Evolutionary conservation across 2,329 filamentous ascomycete genomes (phyloP), one percentile per base, ranked within the genome.

Genomic region (Trichoderma endophyticum): DNA sequence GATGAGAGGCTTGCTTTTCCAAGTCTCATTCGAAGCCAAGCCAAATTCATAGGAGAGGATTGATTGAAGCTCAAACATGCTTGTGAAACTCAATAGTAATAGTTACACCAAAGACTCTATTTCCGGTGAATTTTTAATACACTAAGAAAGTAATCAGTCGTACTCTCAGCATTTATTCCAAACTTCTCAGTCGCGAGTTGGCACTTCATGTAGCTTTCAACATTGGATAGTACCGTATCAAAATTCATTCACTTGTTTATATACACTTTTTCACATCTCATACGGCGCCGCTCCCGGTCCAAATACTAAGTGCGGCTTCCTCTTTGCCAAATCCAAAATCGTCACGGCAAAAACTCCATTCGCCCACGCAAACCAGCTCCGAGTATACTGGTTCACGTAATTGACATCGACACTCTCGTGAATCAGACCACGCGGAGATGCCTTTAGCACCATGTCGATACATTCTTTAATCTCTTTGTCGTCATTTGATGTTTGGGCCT

Each of bases 341-440:
- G 95, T 97, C 81, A 94, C 91, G 15, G 95, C 94, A 82, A 97
- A 98, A 12, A 99, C 94, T 1, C 94, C 96, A 77, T 99, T 99
- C 12, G 96, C 96, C 96, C 95, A 98, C 3, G 95, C 94, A 80
- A 98, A 98, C 95, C 95, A 98, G 78, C 92, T 94, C 75, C 94
- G 86, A 2, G 95, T 98, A 81, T 96, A 98, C 26, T 84, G 83
- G n/a, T 75, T 73, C 3, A 84, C 76, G 54, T 82, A 79, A 73
- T 95, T 90, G 6, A 98, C 95, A 77, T 97, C 90, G 54, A 99
- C 90, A 77, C 93, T 97, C 83, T 99, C 96, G 78, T 99, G 95
- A 2, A 99, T 87, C 63, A 99, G 83, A 0, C 96, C 96, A 11
- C 97, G 85, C 67, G 86, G 87, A 73, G 92, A 92, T 1, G 92